These are phyloP conservation scores for Tolypocladium inflatum DNA, from an alignment of 2,329 filamentous ascomycete species.

Conservation along the genomic window DNA sequence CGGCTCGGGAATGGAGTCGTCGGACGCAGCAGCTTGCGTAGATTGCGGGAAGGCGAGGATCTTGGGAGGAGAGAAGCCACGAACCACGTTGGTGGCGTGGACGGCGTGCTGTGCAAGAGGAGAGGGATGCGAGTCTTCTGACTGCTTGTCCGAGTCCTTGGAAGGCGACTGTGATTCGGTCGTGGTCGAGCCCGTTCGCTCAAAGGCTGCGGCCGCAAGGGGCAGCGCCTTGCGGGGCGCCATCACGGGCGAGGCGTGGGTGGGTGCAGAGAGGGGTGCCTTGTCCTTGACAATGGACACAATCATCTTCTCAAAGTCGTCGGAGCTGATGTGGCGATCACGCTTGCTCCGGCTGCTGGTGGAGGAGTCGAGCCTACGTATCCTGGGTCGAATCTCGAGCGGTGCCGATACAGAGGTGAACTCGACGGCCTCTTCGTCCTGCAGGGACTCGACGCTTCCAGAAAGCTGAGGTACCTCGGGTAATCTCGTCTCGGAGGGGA, in stretches of 20 bases:
- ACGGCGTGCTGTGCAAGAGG: slow-evolving; percentile 20
- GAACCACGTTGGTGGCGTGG: slow-evolving; percentile 55
- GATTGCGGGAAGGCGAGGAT: slow-evolving; percentile 44
- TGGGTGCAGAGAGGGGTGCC: slow-evolving; percentile 40
- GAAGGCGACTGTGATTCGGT: slow-evolving; percentile 37
- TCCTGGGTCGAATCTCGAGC: slow-evolving; percentile 56
- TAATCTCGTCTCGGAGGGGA: slow-evolving; percentile 31
- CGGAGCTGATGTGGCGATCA: slow-evolving; percentile 87
- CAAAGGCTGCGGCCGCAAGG: slow-evolving; percentile 20
- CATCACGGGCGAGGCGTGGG: slow-evolving; percentile 17
- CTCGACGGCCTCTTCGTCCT: slow-evolving; percentile 57
- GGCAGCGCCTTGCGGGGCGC: slow-evolving; percentile 33
- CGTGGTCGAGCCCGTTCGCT: slow-evolving; percentile 34
- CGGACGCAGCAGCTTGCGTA: slow-evolving; percentile 37
- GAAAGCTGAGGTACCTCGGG: slow-evolving; percentile 62
- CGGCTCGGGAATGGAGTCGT: slow-evolving; percentile 50
- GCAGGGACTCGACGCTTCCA: slow-evolving; percentile 65
- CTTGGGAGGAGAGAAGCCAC: slow-evolving; percentile 75
- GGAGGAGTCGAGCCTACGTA: slow-evolving; percentile 62
- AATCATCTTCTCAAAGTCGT: slow-evolving; percentile 90
- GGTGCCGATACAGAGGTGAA: slow-evolving; percentile 44
- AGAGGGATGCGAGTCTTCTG: slow-evolving; percentile 18
- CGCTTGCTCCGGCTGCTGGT: slow-evolving; percentile 61
- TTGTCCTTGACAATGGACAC: slow-evolving; percentile 86
- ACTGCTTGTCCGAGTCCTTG: slow-evolving; percentile 45